These are phyloP conservation scores for Talaromyces atroroseus DNA, from an alignment of 2,329 filamentous ascomycete species.

Conservation along the genomic window DNA sequence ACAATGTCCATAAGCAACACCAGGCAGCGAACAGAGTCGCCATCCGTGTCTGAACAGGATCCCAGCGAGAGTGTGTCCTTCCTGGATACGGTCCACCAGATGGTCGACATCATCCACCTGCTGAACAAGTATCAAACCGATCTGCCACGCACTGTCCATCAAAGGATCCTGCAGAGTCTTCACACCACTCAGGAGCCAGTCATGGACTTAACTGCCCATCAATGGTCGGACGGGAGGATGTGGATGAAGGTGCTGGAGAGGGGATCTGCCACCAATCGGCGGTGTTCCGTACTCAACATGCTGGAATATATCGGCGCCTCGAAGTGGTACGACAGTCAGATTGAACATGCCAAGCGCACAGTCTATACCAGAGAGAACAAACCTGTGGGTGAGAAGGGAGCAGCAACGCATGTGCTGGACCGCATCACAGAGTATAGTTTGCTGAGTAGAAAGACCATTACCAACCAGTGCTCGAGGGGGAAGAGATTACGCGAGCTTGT, in stretches of 20 bases:
- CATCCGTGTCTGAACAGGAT: neutral
- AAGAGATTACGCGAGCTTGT: constrained; percentile 64
- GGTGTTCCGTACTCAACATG: constrained; percentile 14
- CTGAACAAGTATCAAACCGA: neutral
- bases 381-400: neutral
- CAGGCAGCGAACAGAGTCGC: neutral
- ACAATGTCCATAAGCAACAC: neutral
- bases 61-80: no score
- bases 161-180: no score
- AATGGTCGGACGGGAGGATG: constrained; percentile 17
- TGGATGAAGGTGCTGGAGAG: constrained; percentile 16
- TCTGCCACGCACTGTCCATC: neutral
- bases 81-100: neutral
- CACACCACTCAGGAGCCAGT: no score
- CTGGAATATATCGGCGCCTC: constrained; percentile 18
- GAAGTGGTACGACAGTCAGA: constrained; percentile 15
- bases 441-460: no score
- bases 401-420: neutral
- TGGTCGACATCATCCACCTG: neutral
- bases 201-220: neutral
- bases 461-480: constrained; percentile 29
- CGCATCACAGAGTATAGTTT: neutral
- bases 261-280: constrained; percentile 3
- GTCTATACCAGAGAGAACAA: constrained; percentile 10
- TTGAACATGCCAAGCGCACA: constrained; percentile 7